Base-by-base conservation (phyloP, 345 rosid genomes). In the Toxicodendron radicans region DNA sequence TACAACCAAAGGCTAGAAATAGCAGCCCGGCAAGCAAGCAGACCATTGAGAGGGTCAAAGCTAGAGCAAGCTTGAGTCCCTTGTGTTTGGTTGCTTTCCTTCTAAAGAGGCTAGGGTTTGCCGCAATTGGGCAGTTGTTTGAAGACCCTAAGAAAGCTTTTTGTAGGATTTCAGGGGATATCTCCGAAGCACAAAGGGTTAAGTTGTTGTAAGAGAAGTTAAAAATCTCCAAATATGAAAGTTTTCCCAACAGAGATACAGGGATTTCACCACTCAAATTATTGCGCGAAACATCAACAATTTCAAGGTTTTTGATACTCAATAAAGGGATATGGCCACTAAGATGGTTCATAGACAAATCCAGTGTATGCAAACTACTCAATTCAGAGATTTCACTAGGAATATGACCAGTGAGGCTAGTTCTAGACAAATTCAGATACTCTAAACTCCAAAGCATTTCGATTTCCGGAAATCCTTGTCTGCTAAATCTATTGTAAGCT, bases 141-240 rank as follows among this genome's bases (percentile, higher is more conserved):
- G 81, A 68, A 38, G 89, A 86, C 8, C 97, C 97, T 72, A 75
- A 80, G 80, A 94, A 94, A 61, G 84, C 88, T 33, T 72, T 78
- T 70, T 64, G 68, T 24, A 92, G 53, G 71, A 83, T 84, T 71
- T 87, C 83, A 0, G 64, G 77, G 6, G 91, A 81, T 62, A 91
- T 77, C 62, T 83, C 79, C 12, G 80, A 73, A 14, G 87, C 83
- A 78, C 99, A 94, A 18, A 94, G 80, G 72, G 92, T 89, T 61
- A 94, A 79, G 87, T 91, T 94, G 83, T 94, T 94, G 90, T 83
- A 86, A 58, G 99, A 92, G 84, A 94, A 92, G 86, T 92, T 92
- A 89, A 82, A 94, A 33, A 79, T 88, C 67, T 87, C 85, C 92
- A 92, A 89, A 82, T 33, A 69, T 1, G 73, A 84, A 32, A 94